phyloP scores from a whole-genome alignment of 768 basidiomycete genomes.

The Pisolithus sp. region DNA sequence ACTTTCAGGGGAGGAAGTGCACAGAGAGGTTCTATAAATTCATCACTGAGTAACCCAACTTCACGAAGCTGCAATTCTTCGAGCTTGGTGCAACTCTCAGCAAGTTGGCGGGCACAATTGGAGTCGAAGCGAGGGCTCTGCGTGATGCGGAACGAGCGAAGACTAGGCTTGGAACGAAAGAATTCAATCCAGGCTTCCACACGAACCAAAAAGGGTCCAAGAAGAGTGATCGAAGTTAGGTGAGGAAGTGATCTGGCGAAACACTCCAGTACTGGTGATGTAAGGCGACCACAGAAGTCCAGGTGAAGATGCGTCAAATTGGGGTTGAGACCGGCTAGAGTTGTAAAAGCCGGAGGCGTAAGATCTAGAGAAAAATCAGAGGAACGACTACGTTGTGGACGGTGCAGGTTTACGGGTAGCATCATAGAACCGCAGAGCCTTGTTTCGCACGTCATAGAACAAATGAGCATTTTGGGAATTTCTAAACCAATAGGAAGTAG shows the following conservation, averaged over 20 bases:
- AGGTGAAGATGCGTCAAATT: slow-evolving; percentile 75
- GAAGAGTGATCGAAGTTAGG: slow-evolving; percentile 69
- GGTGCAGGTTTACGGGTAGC: slow-evolving; percentile 62
- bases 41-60: slow-evolving; percentile 63
- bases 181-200: slow-evolving; percentile 68
- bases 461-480: slow-evolving; percentile 73
- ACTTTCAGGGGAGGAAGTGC: slow-evolving; percentile 34
- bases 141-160: slow-evolving; percentile 72
- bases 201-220: slow-evolving; percentile 84
- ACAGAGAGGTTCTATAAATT: slow-evolving; percentile 50
- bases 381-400: neutral
- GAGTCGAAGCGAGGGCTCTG: slow-evolving; percentile 85
- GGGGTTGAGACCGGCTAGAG: slow-evolving; percentile 77
- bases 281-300: slow-evolving; percentile 80
- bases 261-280: slow-evolving; percentile 48
- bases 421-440: slow-evolving; percentile 73
- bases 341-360: slow-evolving; percentile 54
- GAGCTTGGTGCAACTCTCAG: slow-evolving; percentile 44
- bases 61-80: slow-evolving; percentile 75
- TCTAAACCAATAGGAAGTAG: slow-evolving; percentile 30
- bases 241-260: slow-evolving; percentile 60
- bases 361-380: slow-evolving; percentile 50
- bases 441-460: slow-evolving; percentile 75
- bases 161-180: slow-evolving; percentile 53
- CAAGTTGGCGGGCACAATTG: slow-evolving; percentile 54